Evolutionary conservation across 140 eudicot genomes (phyloP).

Genomic region (Stevia rebaudiana): DNA sequence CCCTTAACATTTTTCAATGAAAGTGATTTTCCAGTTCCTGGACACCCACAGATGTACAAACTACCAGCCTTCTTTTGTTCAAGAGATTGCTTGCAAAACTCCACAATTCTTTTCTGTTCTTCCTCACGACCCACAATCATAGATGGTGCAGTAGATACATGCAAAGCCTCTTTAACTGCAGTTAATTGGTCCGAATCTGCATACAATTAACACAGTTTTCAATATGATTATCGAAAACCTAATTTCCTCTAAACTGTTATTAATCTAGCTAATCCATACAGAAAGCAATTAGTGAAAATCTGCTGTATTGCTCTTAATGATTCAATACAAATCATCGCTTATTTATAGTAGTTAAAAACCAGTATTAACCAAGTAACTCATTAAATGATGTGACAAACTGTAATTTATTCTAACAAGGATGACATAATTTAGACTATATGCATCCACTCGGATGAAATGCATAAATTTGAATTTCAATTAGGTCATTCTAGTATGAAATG

Average conservation of each 20-base stretch:
- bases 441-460: not conserved
- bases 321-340: no score
- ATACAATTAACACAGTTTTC: not conserved
- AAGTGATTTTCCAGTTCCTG: slow-evolving; percentile 92
- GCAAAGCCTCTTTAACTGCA: slow-evolving; percentile 82
- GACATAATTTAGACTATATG: not conserved
- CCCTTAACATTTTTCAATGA: slow-evolving; percentile 77
- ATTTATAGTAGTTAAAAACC: no score
- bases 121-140: slow-evolving; percentile 72
- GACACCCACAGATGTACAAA: slow-evolving; percentile 85
- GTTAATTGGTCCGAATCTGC: slow-evolving; percentile 60
- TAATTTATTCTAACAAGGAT: no score
- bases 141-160: slow-evolving; percentile 67
- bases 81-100: slow-evolving; percentile 61
- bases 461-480: not conserved
- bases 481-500: not conserved
- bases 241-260: no score
- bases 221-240: not conserved
- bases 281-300: no score
- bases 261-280: no score
- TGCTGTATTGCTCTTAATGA: no score
- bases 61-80: slow-evolving; percentile 79
- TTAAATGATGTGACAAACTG: no score
- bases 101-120: slow-evolving; percentile 66
- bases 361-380: no score